Conservation (phyloP, 805 yeast genomes). For the Pichia gijzeniarum region DNA sequence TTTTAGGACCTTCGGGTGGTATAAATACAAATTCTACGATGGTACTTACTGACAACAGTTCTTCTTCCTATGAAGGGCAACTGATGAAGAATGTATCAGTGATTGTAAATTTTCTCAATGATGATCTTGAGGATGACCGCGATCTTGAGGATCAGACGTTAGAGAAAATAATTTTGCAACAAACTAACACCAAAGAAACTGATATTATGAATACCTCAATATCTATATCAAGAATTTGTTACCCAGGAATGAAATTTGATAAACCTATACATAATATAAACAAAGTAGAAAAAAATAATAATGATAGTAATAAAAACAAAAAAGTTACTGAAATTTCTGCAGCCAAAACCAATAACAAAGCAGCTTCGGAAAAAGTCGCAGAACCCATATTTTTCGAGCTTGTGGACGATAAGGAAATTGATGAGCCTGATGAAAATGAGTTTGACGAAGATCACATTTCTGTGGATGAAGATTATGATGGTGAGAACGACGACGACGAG, state of each 20-base stretch:
- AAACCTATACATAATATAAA: neutral
- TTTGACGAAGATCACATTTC: slow-evolving; percentile 9
- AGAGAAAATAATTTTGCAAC: slow-evolving; percentile 36
- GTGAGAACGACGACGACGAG: slow-evolving; percentile 2
- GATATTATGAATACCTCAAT: neutral
- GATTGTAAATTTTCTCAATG: slow-evolving; percentile 54
- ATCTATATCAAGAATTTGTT: slow-evolving; percentile 14
- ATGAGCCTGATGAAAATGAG: neutral
- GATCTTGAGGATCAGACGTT: slow-evolving; percentile 51
- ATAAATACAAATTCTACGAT: slow-evolving; percentile 54
- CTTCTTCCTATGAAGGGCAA: slow-evolving; percentile 18
- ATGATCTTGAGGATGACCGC: slow-evolving; percentile 60
- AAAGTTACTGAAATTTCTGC: neutral
- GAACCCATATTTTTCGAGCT: too few species aligned
- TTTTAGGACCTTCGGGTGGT: slow-evolving; percentile 84
- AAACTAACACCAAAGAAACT: slow-evolving; percentile 11
- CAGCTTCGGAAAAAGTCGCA: too few species aligned
- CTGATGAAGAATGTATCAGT: slow-evolving; percentile 47
- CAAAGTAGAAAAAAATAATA: slow-evolving; percentile 1
- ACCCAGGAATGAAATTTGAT: slow-evolving; percentile 21
- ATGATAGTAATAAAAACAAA: neutral
- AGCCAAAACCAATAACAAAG: neutral
- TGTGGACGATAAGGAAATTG: neutral
- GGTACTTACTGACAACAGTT: slow-evolving; percentile 24
- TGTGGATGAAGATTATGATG: slow-evolving; percentile 9